Conservation (phyloP, 73 alveolate genomes). For the Paraurostyla sp. region DNA sequence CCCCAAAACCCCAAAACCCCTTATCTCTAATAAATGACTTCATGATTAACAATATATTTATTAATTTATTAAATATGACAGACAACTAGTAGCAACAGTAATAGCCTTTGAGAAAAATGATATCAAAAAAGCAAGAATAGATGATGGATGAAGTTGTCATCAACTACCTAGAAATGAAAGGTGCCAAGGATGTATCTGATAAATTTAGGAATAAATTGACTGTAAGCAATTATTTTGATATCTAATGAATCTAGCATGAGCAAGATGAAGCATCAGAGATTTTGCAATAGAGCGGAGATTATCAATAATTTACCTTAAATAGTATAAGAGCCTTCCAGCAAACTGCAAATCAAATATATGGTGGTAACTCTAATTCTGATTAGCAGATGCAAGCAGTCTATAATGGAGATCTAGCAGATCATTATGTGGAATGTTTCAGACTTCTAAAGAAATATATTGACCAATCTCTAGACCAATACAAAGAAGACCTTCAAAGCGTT, state of each 20-base stretch:
- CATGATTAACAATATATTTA: background rate
- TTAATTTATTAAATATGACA: background rate
- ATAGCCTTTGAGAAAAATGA: background rate
- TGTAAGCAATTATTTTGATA: background rate
- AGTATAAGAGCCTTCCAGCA: background rate
- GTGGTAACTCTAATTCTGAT: background rate
- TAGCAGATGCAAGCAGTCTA: constrained; percentile 52
- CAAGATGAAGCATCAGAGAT: constrained; percentile 36
- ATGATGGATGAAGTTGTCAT: constrained; percentile 33
- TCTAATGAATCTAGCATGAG: background rate
- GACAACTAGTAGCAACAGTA: background rate
- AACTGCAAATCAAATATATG: constrained; percentile 7
- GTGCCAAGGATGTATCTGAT: background rate
- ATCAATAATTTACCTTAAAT: background rate
- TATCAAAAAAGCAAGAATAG: background rate
- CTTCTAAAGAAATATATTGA: constrained; percentile 63
- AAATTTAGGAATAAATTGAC: background rate
- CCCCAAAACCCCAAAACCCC: constrained; percentile 59
- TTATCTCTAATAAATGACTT: background rate
- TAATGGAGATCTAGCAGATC: constrained; percentile 63
- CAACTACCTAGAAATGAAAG: constrained; percentile 14
- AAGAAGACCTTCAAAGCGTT: constrained; percentile 67
- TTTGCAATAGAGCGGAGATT: constrained; percentile 25
- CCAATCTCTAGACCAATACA: constrained; percentile 61
- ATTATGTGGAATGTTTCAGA: constrained; percentile 54